Evolutionary conservation across 345 rosid species (phyloP).

Genomic region (Psidium guajava): DNA sequence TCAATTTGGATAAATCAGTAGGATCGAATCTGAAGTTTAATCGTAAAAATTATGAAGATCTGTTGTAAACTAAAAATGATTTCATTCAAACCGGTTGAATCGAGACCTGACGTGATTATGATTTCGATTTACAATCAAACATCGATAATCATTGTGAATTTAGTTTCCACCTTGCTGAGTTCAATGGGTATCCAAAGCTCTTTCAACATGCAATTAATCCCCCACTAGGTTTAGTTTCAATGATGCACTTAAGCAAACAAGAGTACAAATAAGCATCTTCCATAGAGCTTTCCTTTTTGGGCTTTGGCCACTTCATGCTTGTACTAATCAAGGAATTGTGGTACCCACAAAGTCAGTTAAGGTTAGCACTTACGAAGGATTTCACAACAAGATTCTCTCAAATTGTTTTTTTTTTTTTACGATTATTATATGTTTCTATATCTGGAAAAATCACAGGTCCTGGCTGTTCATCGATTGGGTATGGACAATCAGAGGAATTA

Average conservation of each 20-base stretch:
- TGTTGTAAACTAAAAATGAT: too few species aligned
- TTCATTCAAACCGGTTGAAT: background rate
- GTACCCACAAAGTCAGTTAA: background rate
- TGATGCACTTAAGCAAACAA: background rate
- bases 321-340: background rate
- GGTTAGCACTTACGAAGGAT: background rate
- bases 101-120: background rate
- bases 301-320: background rate
- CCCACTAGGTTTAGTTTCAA: background rate
- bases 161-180: background rate
- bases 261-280: background rate
- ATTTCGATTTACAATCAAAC: background rate
- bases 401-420: background rate
- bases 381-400: background rate
- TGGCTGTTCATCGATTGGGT: conserved; percentile 74
- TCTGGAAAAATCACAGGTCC: conserved; percentile 36
- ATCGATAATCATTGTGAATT: background rate
- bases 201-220: background rate
- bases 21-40: background rate
- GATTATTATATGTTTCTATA: background rate
- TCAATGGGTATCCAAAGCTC: background rate
- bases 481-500: conserved; percentile 66
- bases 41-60: too few species aligned
- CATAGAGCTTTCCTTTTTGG: background rate
- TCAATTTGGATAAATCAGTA: background rate